Evolutionary conservation across 306 rosid species (phyloP).

Genomic region (Quercus glauca): DNA sequence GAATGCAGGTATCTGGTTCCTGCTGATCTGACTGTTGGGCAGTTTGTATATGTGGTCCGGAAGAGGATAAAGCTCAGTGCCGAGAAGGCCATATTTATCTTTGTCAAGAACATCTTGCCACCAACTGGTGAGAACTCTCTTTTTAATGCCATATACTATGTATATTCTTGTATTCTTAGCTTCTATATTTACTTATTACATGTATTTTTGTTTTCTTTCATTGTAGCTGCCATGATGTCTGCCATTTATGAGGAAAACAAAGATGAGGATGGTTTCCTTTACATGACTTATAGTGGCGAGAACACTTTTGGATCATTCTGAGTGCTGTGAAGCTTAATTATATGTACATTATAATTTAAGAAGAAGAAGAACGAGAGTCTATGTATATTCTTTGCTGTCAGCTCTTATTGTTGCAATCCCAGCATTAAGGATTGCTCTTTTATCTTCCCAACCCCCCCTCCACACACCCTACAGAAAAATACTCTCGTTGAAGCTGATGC

Average conservation of each 20-base stretch:
- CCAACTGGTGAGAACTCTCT: constrained; percentile 60
- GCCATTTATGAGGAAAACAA: constrained; percentile 82
- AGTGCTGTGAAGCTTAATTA: neutral
- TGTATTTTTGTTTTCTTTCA: constrained; percentile 12
- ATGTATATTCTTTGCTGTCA: constrained; percentile 27
- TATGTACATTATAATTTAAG: constrained; percentile 17
- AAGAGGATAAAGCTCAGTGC: constrained; percentile 84
- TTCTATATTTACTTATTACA: neutral
- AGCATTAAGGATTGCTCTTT: neutral
- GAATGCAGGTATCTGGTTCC: constrained; percentile 79
- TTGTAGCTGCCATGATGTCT: constrained; percentile 88
- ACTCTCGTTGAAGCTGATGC: neutral
- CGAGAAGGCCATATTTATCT: constrained; percentile 85
- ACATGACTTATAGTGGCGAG: constrained; percentile 92
- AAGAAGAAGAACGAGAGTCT: neutral
- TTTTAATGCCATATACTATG: neutral
- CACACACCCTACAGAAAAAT: neutral
- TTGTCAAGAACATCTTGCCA: constrained; percentile 77
- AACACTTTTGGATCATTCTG: constrained; percentile 66
- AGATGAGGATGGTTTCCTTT: constrained; percentile 87
- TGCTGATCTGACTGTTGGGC: constrained; percentile 84
- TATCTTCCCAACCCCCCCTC: too few species aligned
- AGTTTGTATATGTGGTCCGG: constrained; percentile 84
- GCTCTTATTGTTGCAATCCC: constrained; percentile 7
- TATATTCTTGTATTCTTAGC: neutral